These are phyloP conservation scores for Talaromyces marneffei DNA, from an alignment of 2,329 filamentous ascomycete genomes.

Conservation along the genomic window DNA sequence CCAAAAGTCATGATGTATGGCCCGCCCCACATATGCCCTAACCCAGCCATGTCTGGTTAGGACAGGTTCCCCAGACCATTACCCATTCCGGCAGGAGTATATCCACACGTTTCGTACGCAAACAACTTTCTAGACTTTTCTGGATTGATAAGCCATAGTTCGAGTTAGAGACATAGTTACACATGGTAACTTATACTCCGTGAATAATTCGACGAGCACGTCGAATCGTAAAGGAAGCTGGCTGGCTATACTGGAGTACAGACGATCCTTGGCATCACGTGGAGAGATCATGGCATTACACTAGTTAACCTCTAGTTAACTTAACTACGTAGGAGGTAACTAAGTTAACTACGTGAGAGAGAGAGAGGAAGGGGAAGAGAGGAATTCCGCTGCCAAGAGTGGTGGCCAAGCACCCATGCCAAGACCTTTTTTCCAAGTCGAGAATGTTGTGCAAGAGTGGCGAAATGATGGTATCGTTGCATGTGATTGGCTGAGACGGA, in stretches of 20 bases:
- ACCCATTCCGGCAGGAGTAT: background rate
- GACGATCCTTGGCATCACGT: slow-evolving; percentile 8
- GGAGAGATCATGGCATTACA: background rate
- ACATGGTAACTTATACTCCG: too few species aligned
- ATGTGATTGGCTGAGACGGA: background rate
- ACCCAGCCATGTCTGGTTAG: slow-evolving; percentile 1
- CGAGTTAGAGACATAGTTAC: too few species aligned
- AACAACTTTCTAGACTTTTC: background rate
- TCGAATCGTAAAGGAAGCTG: background rate
- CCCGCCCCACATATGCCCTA: background rate
- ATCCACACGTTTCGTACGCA: background rate
- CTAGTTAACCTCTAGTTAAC: too few species aligned
- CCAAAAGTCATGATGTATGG: slow-evolving; percentile 1
- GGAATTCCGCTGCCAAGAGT: slow-evolving; percentile 7
- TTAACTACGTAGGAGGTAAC: too few species aligned
- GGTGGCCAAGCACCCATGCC: background rate
- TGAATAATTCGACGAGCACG: too few species aligned
- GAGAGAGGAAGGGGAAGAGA: background rate
- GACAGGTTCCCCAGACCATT: background rate
- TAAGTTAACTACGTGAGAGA: too few species aligned
- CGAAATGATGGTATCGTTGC: background rate
- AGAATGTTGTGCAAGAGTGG: background rate
- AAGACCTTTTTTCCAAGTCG: background rate
- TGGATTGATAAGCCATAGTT: background rate
- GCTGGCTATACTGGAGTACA: background rate